Evolutionary conservation across 495 filamentous ascomycete species (phyloP).

Genomic region (Daldinia loculata): DNA sequence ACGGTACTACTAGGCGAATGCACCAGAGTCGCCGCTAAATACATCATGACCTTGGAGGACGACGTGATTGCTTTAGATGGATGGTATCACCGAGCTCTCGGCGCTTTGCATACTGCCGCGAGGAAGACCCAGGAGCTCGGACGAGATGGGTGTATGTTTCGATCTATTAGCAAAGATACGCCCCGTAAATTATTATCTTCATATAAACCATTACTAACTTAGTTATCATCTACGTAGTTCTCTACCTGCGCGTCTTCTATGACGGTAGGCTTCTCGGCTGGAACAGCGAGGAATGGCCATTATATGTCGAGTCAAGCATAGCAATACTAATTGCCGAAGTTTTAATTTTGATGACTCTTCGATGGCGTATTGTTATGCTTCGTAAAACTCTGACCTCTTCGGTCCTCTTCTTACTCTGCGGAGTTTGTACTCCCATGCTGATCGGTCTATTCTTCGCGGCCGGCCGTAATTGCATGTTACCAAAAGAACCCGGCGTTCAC

Average conservation of each 20-base stretch:
- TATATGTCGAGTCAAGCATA: slow-evolving; percentile 52
- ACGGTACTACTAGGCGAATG: slow-evolving; percentile 57
- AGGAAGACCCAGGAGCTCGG: slow-evolving; percentile 42
- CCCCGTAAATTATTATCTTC: neutral
- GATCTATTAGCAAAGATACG: too few species aligned
- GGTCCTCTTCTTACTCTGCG: slow-evolving; percentile 31
- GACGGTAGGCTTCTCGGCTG: slow-evolving; percentile 64
- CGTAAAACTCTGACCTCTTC: slow-evolving; percentile 20
- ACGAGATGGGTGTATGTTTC: slow-evolving; percentile 42
- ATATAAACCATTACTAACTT: slow-evolving; percentile 1
- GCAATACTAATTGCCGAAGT: slow-evolving; percentile 28
- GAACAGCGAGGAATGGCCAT: slow-evolving; percentile 62
- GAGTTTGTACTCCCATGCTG: slow-evolving; percentile 40
- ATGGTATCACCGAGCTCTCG: slow-evolving; percentile 59
- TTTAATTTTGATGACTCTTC: slow-evolving; percentile 12
- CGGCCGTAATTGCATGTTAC: slow-evolving; percentile 46
- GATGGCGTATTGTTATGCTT: slow-evolving; percentile 7
- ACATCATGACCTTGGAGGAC: slow-evolving; percentile 65
- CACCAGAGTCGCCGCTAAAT: slow-evolving; percentile 53
- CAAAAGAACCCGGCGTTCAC: slow-evolving; percentile 29
- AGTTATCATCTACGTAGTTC: slow-evolving; percentile 25
- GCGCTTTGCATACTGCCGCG: slow-evolving; percentile 49
- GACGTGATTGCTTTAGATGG: slow-evolving; percentile 60
- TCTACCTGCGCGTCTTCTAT: slow-evolving; percentile 66
- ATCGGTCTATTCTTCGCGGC: slow-evolving; percentile 51